Evolutionary conservation across 164 flowering plant species (phyloP), one percentile per base, ranked within the genome.

Genomic region (Macadamia integrifolia): DNA sequence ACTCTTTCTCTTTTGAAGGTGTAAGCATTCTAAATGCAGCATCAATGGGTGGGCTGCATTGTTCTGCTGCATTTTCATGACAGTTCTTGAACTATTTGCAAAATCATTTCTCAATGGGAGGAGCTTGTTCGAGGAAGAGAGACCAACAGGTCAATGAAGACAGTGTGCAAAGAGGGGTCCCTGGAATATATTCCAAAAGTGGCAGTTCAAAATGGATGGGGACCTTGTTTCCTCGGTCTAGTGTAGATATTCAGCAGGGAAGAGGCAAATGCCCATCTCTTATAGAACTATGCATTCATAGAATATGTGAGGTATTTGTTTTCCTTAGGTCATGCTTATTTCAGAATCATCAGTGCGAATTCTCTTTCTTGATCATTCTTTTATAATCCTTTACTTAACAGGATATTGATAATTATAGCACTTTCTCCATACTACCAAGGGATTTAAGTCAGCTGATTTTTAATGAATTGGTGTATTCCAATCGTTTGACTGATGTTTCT

Each of bases 71-170:
- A 53, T 1, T 53, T 17, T 17, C 6, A 2, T 53, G 57, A 53
- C 15, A 14, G 13, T 53, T 53, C 6, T 53, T 53, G 57, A 53
- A 53, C 15, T 46, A 46, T 46, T 29, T 29, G 40, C 49, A 43
- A 48, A 31, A 61, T 49, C 31, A 12, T 18, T 13, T 17, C 35
- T 49, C 23, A 61, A 95, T 95, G 99, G 99, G 99, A 62, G 91
- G 97, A 67, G 85, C 82, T 81, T 95, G 96, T 81, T 95, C 99
- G n/a, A 91, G 97, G 79, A 95, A 95, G 84, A 85, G 94, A 70
- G 87, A 81, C 69, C 88, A 83, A 56, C 84, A 69, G 77, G 90
- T 78, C 32, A 67, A 71, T 70, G 96, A 90, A 49, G 96, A 87
- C 13, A 72, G 64, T 74, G 52, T 79, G 28, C 77, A 71, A 17